These are phyloP conservation scores for Globisporangium nagaii DNA, from an alignment of 352 stramenopile genomes.

Conservation along the genomic window DNA sequence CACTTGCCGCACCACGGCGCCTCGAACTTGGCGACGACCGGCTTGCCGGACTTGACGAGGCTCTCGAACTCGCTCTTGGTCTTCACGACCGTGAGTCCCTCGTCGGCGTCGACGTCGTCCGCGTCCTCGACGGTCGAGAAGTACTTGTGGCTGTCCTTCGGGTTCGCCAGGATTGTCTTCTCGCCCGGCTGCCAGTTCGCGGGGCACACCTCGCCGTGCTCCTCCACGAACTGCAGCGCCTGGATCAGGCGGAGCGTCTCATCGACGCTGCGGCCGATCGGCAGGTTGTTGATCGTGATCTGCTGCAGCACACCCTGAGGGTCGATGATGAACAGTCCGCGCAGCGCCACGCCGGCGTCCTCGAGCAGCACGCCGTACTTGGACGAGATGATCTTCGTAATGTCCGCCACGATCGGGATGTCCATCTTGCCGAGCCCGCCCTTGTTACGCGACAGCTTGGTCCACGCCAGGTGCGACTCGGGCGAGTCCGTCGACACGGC, in stretches of 20 bases:
- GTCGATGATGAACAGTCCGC: constrained; percentile 93
- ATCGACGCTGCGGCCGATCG: constrained; percentile 89
- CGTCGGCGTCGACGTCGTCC: constrained; percentile 25
- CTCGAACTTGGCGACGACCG: constrained; percentile 77
- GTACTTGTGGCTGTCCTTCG: constrained; percentile 79
- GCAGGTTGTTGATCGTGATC: constrained; percentile 91
- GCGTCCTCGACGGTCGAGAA: constrained; percentile 61
- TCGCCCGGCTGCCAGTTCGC: constrained; percentile 91
- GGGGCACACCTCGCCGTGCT: constrained; percentile 91
- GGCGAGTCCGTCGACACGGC: constrained; percentile 88
- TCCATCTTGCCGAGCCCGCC: constrained; percentile 91
- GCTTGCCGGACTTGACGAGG: constrained; percentile 62
- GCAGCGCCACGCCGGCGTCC: constrained; percentile 78
- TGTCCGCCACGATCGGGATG: constrained; percentile 91
- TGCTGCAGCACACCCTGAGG: constrained; percentile 81
- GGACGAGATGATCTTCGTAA: constrained; percentile 89
- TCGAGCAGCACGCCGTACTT: constrained; percentile 91
- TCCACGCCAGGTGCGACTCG: constrained; percentile 90
- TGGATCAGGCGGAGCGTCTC: constrained; percentile 91
- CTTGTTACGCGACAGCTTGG: constrained; percentile 81
- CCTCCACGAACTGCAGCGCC: constrained; percentile 90
- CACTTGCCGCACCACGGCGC: constrained; percentile 88
- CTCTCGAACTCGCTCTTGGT: constrained; percentile 56
- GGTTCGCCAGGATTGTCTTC: constrained; percentile 86
- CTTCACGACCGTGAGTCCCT: constrained; percentile 45